Percentiles rank a stretch among this genome's conserved stretches.
These are phyloP conservation scores for Nigrograna mackinnonii DNA, from an alignment of 2,329 filamentous ascomycete genomes.

Conservation along the genomic window DNA sequence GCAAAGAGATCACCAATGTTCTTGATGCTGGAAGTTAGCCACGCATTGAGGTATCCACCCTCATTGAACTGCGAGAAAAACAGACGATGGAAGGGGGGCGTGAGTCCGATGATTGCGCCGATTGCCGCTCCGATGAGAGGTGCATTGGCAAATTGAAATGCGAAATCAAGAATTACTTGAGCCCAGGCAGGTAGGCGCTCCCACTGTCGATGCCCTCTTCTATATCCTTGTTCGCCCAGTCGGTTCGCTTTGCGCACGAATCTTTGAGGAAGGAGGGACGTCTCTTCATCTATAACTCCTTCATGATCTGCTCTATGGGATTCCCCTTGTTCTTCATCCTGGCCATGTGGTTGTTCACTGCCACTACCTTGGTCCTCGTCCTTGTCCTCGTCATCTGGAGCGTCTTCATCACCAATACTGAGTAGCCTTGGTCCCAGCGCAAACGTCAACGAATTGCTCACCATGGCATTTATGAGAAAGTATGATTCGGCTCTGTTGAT, in stretches of 20 bases:
- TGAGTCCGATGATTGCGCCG: conserved; percentile 63
- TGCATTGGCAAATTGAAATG: conserved; percentile 62
- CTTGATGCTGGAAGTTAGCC: conserved; percentile 64
- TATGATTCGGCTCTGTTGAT: conserved; percentile 66
- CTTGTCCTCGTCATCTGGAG: conserved; percentile 36
- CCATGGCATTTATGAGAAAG: conserved; percentile 67
- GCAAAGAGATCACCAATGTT: conserved; percentile 68
- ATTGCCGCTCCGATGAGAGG: conserved; percentile 63
- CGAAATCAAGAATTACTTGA: conserved; percentile 45
- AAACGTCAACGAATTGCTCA: conserved; percentile 67
- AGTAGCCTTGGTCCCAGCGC: conserved; percentile 64
- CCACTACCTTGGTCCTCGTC: conserved; percentile 15
- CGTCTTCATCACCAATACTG: conserved; percentile 49
- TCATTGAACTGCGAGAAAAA: conserved; percentile 63
- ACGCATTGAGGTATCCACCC: conserved; percentile 68
- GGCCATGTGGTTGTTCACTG: conserved; percentile 16
- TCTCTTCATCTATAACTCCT: conserved; percentile 48
- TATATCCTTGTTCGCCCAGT: conserved; percentile 36
- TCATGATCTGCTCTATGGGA: conserved; percentile 12
- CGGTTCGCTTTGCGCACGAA: conserved; percentile 30
- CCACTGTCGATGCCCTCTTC: conserved; percentile 37
- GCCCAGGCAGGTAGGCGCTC: conserved; percentile 39
- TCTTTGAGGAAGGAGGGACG: conserved; percentile 53
- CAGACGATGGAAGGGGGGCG: conserved; percentile 60
- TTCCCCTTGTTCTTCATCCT: conserved; percentile 20